Percentiles rank a stretch among this genome's conserved stretches.
Evolutionary conservation across 352 stramenopile species (phyloP).

Genomic region (Phytophthora multivora): DNA sequence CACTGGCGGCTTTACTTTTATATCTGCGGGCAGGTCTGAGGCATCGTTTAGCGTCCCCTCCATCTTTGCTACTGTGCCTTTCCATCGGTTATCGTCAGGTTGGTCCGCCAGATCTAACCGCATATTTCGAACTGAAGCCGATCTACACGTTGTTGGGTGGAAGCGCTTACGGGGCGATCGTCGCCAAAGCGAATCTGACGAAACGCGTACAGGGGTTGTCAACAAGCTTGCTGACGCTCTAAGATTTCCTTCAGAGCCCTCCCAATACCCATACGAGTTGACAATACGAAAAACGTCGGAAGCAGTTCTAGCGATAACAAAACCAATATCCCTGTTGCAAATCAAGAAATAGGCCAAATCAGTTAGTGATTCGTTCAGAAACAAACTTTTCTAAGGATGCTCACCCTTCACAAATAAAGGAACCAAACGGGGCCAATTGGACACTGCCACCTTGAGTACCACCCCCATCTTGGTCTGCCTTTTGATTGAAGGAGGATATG

Average conservation of each 20-base stretch:
- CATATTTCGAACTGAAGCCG: constrained; percentile 31
- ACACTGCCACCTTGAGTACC: constrained; percentile 10
- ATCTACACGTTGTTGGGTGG: constrained; percentile 15
- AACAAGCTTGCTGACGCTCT: constrained; percentile 20
- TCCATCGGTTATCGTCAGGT: constrained; percentile 5
- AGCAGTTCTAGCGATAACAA: constrained; percentile 61
- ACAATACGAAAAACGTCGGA: constrained; percentile 63
- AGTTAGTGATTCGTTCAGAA: not conserved
- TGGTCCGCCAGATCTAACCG: constrained; percentile 21
- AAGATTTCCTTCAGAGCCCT: constrained; percentile 14
- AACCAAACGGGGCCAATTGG: constrained; percentile 49
- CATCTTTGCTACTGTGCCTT: not conserved
- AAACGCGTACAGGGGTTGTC: constrained; percentile 38
- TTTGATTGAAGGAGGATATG: constrained; percentile 30
- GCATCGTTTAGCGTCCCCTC: too few species aligned
- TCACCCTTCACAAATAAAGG: constrained; percentile 59
- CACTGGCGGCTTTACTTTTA: not conserved
- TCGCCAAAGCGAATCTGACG: constrained; percentile 44
- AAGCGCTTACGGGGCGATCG: constrained; percentile 40
- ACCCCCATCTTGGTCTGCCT: not conserved
- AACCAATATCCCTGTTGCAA: constrained; percentile 58
- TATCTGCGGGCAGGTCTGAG: not conserved
- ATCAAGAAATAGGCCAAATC: not conserved
- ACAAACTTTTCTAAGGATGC: constrained; percentile 1
- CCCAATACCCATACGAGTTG: constrained; percentile 59